phyloP scores from a whole-genome alignment of 768 basidiomycete species.

The Boletus coccyginus region DNA sequence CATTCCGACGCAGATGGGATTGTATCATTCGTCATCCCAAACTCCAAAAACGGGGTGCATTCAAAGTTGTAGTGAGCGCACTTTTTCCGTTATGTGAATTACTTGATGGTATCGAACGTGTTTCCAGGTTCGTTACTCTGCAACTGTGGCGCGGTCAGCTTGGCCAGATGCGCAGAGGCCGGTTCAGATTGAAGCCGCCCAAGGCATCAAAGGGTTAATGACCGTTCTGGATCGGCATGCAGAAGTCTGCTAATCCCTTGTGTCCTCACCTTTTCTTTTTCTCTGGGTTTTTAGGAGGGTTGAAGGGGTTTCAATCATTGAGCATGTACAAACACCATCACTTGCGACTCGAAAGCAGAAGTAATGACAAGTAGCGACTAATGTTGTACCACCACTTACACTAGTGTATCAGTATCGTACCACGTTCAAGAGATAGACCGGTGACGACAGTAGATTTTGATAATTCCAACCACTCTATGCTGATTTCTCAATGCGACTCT shows the following conservation, averaged over 20 bases:
- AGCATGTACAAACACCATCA: constrained; percentile 15
- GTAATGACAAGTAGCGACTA: constrained; percentile 16
- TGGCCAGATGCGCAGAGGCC: constrained; percentile 37
- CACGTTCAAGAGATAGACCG: constrained; percentile 5
- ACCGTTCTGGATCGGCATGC: constrained; percentile 35
- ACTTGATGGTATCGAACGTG: constrained; percentile 10
- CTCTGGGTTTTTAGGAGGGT: constrained; percentile 13
- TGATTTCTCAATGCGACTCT: constrained; percentile 69
- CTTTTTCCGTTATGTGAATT: constrained; percentile 7
- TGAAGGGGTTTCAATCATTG: constrained; percentile 16
- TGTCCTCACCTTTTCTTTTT: not conserved
- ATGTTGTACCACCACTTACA: constrained; percentile 31
- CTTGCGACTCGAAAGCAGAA: constrained; percentile 11
- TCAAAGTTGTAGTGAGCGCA: constrained; percentile 33
- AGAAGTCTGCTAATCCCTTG: constrained; percentile 20
- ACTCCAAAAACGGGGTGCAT: constrained; percentile 29
- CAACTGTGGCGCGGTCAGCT: constrained; percentile 36
- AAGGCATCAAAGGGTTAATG: constrained; percentile 36
- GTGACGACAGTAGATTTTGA: constrained; percentile 2
- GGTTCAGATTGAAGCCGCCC: constrained; percentile 34
- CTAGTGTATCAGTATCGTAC: constrained; percentile 18
- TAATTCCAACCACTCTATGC: constrained; percentile 9
- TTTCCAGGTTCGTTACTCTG: constrained; percentile 33
- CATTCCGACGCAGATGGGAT: constrained; percentile 32
- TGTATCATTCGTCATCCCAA: constrained; percentile 34